Conservation (phyloP, 768 basidiomycete genomes). For the Xanthoconium stramineum region DNA sequence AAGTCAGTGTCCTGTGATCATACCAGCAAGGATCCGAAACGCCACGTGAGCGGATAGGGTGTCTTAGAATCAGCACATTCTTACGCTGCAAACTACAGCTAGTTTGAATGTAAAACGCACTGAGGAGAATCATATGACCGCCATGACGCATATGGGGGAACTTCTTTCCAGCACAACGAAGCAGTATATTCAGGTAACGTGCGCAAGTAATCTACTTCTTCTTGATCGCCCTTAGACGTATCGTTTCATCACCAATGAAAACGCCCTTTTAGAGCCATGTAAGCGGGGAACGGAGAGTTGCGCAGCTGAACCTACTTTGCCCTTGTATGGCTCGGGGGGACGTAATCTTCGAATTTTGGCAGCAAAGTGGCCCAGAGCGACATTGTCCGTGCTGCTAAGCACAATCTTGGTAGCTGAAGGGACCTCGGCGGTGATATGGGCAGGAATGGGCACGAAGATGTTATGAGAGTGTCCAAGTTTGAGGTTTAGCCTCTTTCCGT, state of each 20-base stretch:
- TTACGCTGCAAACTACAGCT: background rate
- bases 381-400: conserved; percentile 83
- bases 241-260: conserved; percentile 89
- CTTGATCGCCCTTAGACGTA: conserved; percentile 88
- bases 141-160: background rate
- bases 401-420: conserved; percentile 82
- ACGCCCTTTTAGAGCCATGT: conserved; percentile 59
- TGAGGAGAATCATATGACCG: background rate
- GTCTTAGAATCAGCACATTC: background rate
- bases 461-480: conserved; percentile 92
- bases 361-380: conserved; percentile 82
- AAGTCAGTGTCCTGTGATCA: background rate
- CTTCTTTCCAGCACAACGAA: background rate
- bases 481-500: conserved; percentile 74
- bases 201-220: conserved; percentile 70
- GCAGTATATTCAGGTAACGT: conserved; percentile 4
- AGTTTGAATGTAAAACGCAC: background rate
- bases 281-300: background rate
- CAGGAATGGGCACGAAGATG: conserved; percentile 78
- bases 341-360: conserved; percentile 81
- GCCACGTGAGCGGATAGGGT: background rate
- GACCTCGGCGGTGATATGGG: conserved; percentile 76
- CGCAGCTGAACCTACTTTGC: conserved; percentile 66
- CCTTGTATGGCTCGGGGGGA: conserved; percentile 96
- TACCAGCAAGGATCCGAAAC: background rate